Evolutionary conservation across 208 protist genomes (phyloP), one percentile per base, ranked within the genome.

Genomic region (Trypanosoma mega): DNA sequence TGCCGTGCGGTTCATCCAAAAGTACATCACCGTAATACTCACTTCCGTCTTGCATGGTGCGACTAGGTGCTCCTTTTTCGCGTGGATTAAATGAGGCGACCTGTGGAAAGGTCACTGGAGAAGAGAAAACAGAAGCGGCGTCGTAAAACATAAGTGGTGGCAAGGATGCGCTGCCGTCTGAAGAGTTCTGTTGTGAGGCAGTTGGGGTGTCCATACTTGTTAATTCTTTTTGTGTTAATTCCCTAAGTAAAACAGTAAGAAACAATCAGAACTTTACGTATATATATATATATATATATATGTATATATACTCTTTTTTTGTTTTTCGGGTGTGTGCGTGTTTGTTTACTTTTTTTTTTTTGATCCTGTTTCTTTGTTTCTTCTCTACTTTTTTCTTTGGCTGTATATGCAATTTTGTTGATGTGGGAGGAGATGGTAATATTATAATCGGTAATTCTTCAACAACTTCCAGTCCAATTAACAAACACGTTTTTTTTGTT

Each of bases 21-120:
- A 73, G 57, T 8, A 90, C 26, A 27, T 85, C 76, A 20, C 89
- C 89, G 59, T 85, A 95, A 68, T 95, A 95, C 18, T 82, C 43
- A 24, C 78, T 87, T 36, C 84, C 80, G 47, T 91, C 80, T 0
- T 71, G 49, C 30, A 81, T 75, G 12, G 80, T 34, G 29, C 83
- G 72, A 12, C 62, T 52, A 2, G 82, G 71, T 39, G 29, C 36
- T 47, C 55, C 56, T 5, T 51, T 59, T 34, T 72, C 68, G 21
- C 59, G 62, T 24, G 76, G 75, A 6, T 69, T 76, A 47, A 92
- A 93, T 1, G 69, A 48, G 7, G 56, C 58, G 0, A 96, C 74
- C 52, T 96, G 83, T 27, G 77, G 62, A 0, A 79, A 58, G 2
- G 84, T 91, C 26, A 93, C 62, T 31, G 67, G 60, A 0, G 41